Percentiles rank a stretch among this genome's conserved stretches.
Conservation (phyloP, 176 grass and related monocot genomes). For the Musa schizocarpa region DNA sequence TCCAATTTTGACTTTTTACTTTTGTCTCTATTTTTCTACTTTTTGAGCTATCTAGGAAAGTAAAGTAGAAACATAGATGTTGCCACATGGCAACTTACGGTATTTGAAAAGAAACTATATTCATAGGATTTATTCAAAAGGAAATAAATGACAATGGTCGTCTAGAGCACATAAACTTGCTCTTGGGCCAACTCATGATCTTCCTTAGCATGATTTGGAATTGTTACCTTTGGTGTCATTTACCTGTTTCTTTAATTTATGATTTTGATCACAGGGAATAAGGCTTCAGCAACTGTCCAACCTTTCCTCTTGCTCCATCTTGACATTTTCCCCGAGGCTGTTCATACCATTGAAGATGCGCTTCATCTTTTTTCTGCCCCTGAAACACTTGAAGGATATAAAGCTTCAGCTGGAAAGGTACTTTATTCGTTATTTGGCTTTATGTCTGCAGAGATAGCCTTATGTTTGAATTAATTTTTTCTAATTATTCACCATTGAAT, state of each 20-base stretch:
- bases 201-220: too few relatives aligned
- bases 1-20: too few relatives aligned
- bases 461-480: background rate
- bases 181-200: too few relatives aligned
- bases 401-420: constrained; percentile 84
- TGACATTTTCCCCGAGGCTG: constrained; percentile 73
- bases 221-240: background rate
- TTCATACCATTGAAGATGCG: constrained; percentile 70
- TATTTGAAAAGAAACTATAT: too few relatives aligned
- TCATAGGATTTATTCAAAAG: too few relatives aligned
- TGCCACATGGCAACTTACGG: too few relatives aligned
- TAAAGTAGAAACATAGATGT: too few relatives aligned
- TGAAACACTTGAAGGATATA: constrained; percentile 93
- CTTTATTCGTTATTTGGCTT: background rate
- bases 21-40: too few relatives aligned
- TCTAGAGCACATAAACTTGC: too few relatives aligned
- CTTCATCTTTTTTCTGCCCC: constrained; percentile 62
- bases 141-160: too few relatives aligned
- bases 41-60: too few relatives aligned
- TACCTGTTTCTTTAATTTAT: background rate
- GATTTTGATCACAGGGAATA: constrained; percentile 46
- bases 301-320: constrained; percentile 93
- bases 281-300: constrained; percentile 69
- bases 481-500: background rate
- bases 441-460: background rate